Evolutionary conservation across 2,329 filamentous ascomycete species (phyloP).

Genomic region (Pseudogymnoascus sp.): DNA sequence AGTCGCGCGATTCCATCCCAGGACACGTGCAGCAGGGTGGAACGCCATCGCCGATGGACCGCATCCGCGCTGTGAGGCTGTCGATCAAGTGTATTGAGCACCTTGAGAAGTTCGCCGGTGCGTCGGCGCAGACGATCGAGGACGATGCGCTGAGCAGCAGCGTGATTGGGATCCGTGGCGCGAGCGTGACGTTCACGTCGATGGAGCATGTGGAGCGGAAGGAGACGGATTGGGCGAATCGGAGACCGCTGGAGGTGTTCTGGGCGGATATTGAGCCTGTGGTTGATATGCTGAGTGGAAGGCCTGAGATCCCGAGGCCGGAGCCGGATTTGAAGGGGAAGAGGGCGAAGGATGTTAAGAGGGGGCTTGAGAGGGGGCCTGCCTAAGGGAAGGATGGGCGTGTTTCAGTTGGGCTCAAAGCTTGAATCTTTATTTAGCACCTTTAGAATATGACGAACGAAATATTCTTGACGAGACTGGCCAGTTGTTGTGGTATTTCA

Average conservation of each 20-base stretch:
- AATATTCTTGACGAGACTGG: neutral
- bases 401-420: neutral
- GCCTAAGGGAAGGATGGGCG: neutral
- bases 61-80: conserved; percentile 81
- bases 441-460: neutral
- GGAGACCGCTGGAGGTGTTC: conserved; percentile 75
- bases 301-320: conserved; percentile 43
- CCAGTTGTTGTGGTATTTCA: neutral
- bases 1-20: conserved; percentile 83
- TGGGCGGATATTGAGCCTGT: conserved; percentile 76
- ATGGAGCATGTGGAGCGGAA: conserved; percentile 74
- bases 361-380: conserved; percentile 35
- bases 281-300: conserved; percentile 77
- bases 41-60: conserved; percentile 90
- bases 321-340: conserved; percentile 44
- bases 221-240: conserved; percentile 88
- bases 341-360: conserved; percentile 54
- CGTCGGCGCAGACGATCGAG: conserved; percentile 59
- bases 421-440: neutral
- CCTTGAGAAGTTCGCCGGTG: conserved; percentile 68
- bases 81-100: conserved; percentile 93
- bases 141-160: conserved; percentile 65
- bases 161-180: conserved; percentile 89
- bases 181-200: conserved; percentile 76
- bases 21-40: conserved; percentile 94